Conservation (phyloP, 2,329 filamentous ascomycete species). For the Graphium sp. region DNA sequence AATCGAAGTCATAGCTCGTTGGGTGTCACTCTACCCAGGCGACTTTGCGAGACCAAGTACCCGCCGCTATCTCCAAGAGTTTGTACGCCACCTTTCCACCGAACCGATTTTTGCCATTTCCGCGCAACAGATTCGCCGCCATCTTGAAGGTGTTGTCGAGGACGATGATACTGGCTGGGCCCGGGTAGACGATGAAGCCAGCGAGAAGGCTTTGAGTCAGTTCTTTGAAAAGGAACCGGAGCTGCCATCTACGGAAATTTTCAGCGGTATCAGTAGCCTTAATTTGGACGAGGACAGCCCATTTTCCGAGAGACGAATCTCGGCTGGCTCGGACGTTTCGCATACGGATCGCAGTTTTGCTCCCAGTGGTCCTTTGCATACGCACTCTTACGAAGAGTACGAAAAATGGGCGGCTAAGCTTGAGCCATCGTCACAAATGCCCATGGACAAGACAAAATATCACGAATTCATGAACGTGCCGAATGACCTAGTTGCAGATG, state of each 20-base stretch:
- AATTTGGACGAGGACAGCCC: slow-evolving; percentile 29
- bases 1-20: slow-evolving; percentile 70
- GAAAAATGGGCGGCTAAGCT: slow-evolving; percentile 61
- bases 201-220: slow-evolving; percentile 10
- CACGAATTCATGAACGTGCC: slow-evolving; percentile 77
- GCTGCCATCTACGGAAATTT: slow-evolving; percentile 19
- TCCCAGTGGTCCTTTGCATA: no score
- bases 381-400: slow-evolving; percentile 60
- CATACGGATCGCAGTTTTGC: no score
- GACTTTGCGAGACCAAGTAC: slow-evolving; percentile 76
- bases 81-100: slow-evolving; percentile 57
- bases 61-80: slow-evolving; percentile 53
- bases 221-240: no score
- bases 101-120: slow-evolving; percentile 73
- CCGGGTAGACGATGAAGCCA: slow-evolving; percentile 47
- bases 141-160: slow-evolving; percentile 52
- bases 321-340: no score
- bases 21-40: slow-evolving; percentile 79
- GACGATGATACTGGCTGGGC: slow-evolving; percentile 85
- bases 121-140: slow-evolving; percentile 68
- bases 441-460: slow-evolving; percentile 74
- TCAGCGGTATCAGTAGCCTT: slow-evolving; percentile 26
- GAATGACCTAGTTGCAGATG: slow-evolving; percentile 73
- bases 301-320: no score
- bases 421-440: slow-evolving; percentile 49